A percentile compares a stretch with the other conserved stretches of the same genome.
Conservation (phyloP, 352 stramenopile species). For the Pythium pectinolyticum region DNA sequence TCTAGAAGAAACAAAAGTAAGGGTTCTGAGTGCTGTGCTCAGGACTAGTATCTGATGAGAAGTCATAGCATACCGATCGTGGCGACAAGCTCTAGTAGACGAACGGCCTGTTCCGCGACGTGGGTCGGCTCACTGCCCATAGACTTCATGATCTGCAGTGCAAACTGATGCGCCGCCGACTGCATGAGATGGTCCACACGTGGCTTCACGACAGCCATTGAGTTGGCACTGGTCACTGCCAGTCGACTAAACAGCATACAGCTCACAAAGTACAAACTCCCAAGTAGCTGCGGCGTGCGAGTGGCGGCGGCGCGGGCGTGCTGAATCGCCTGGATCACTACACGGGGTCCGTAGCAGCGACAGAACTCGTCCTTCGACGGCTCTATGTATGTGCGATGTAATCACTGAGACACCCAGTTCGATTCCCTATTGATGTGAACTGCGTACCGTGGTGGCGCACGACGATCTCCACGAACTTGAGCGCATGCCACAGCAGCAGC, state of each 20-base stretch:
- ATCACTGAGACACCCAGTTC: not conserved
- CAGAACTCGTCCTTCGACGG: slow-evolving; percentile 46
- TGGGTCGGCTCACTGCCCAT: slow-evolving; percentile 12
- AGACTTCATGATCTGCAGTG: slow-evolving; percentile 41
- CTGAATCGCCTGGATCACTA: slow-evolving; percentile 34
- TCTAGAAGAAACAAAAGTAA: slow-evolving; percentile 29
- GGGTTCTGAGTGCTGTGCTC: not conserved
- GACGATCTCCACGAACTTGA: slow-evolving; percentile 53
- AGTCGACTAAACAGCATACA: slow-evolving; percentile 59
- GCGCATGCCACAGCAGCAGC: slow-evolving; percentile 49
- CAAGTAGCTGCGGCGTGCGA: slow-evolving; percentile 14
- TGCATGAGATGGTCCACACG: slow-evolving; percentile 43
- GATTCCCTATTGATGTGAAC: not conserved
- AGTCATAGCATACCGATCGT: slow-evolving; percentile 33
- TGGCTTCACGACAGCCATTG: slow-evolving; percentile 18
- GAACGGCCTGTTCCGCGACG: slow-evolving; percentile 50
- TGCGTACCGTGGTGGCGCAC: slow-evolving; percentile 40
- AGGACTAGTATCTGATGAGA: not conserved
- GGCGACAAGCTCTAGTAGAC: slow-evolving; percentile 52
- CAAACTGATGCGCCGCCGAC: slow-evolving; percentile 47
- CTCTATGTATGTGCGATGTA: slow-evolving; percentile 27
- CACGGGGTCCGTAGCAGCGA: slow-evolving; percentile 24
- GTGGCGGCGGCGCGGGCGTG: not conserved
- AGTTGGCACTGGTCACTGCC: slow-evolving; percentile 16
- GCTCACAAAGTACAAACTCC: slow-evolving; percentile 41